Evolutionary conservation across 345 rosid species (phyloP).

Genomic region (Populus nigra): DNA sequence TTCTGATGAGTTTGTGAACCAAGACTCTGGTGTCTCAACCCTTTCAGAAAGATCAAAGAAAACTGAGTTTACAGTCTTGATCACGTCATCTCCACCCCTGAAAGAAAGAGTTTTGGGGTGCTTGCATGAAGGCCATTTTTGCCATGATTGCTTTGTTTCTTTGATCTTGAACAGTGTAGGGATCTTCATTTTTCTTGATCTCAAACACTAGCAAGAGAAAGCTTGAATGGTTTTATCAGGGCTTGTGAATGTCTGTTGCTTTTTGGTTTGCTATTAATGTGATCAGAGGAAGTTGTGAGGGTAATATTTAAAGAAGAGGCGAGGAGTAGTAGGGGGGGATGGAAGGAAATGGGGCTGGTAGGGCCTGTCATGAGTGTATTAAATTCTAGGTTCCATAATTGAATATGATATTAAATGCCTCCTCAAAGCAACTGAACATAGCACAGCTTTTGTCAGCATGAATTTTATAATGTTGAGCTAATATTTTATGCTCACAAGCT

Average conservation of each 20-base stretch:
- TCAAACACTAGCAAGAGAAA: not conserved
- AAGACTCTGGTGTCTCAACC: constrained; percentile 35
- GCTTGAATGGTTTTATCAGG: not conserved
- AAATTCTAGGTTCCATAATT: constrained; percentile 25
- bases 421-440: constrained; percentile 1
- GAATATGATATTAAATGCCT: constrained; percentile 22
- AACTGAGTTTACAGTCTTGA: constrained; percentile 75
- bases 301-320: constrained; percentile 30
- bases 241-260: too few relatives aligned
- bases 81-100: constrained; percentile 46
- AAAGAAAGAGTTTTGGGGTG: constrained; percentile 64
- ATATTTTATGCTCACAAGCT: not conserved
- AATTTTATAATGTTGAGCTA: not conserved
- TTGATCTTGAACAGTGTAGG: constrained; percentile 44
- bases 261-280: constrained; percentile 22
- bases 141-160: constrained; percentile 29
- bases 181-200: constrained; percentile 38
- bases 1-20: constrained; percentile 48
- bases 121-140: constrained; percentile 50
- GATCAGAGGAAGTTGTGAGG: constrained; percentile 23
- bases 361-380: constrained; percentile 31
- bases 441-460: not conserved
- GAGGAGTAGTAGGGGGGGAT: constrained; percentile 2
- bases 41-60: constrained; percentile 39
- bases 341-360: constrained; percentile 9